These are phyloP conservation scores for Endocalyx cinctus DNA, from an alignment of 2,329 filamentous ascomycete genomes.

Conservation along the genomic window DNA sequence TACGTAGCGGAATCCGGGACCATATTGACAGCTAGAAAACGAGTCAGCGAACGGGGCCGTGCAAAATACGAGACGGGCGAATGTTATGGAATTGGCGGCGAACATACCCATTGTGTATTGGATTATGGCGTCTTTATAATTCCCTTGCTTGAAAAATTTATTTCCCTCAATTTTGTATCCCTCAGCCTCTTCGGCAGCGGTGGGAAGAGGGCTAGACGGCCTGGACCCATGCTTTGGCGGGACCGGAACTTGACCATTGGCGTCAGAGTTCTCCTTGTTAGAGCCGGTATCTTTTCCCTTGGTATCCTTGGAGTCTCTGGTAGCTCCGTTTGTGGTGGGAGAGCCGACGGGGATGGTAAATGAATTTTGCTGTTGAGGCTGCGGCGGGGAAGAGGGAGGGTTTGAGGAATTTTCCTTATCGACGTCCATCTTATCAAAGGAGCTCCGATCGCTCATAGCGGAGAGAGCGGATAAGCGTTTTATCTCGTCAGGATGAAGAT, in stretches of 20 bases:
- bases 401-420: slow-evolving; percentile 59
- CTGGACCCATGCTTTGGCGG: slow-evolving; percentile 70
- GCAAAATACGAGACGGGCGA: slow-evolving; percentile 2
- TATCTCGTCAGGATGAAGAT: slow-evolving; percentile 84
- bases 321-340: slow-evolving; percentile 37
- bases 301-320: no score
- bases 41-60: slow-evolving; percentile 9
- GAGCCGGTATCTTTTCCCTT: slow-evolving; percentile 33
- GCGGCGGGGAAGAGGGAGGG: slow-evolving; percentile 49
- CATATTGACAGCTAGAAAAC: slow-evolving; percentile 76
- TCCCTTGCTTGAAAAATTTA: slow-evolving; percentile 93
- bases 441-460: slow-evolving; percentile 54
- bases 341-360: slow-evolving; percentile 45
- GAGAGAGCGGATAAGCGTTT: slow-evolving; percentile 69
- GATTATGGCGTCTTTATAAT: slow-evolving; percentile 81
- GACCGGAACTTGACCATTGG: slow-evolving; percentile 47
- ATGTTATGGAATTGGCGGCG: slow-evolving; percentile 4
- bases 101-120: slow-evolving; percentile 88
- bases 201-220: slow-evolving; percentile 53
- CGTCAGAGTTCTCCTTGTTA: slow-evolving; percentile 35
- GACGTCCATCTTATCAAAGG: slow-evolving; percentile 62
- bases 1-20: slow-evolving; percentile 84
- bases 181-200: slow-evolving; percentile 72
- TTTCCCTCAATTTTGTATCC: slow-evolving; percentile 89
- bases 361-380: slow-evolving; percentile 34